Conservation (phyloP, 1,284 basidiomycete genomes). For the Trichosporon sp. region DNA sequence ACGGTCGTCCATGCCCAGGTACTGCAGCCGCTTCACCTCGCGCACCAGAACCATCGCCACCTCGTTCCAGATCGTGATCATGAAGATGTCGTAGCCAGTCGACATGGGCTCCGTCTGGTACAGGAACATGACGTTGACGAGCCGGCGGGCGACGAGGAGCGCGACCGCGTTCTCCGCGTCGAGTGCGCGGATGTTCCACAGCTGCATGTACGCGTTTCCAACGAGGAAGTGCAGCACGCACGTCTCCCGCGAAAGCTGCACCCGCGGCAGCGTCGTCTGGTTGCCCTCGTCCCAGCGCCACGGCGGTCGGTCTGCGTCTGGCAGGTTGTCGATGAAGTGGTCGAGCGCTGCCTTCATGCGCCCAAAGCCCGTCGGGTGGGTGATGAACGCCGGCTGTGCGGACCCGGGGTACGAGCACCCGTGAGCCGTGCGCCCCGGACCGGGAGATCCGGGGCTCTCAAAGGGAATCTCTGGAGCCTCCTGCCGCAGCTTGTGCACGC, state of each 20-base stretch:
- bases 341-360: conserved; percentile 18
- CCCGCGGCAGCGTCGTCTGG: conserved; percentile 13
- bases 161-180: conserved; percentile 25
- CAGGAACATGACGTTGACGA: conserved; percentile 29
- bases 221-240: conserved; percentile 26
- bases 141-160: conserved; percentile 28
- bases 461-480: conserved; percentile 16
- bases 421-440: conserved; percentile 2
- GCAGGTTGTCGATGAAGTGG: conserved; percentile 19
- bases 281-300: conserved; percentile 31
- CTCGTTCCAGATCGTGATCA: conserved; percentile 32
- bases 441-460: neutral
- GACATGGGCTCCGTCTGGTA: conserved; percentile 24
- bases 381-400: conserved; percentile 12
- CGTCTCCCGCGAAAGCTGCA: conserved; percentile 17
- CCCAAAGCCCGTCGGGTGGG: conserved; percentile 19
- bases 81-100: conserved; percentile 27
- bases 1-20: conserved; percentile 10
- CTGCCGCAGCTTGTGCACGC: conserved; percentile 22
- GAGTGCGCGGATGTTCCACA: conserved; percentile 29
- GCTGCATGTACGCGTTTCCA: conserved; percentile 28
- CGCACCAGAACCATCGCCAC: conserved; percentile 31
- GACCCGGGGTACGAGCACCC: conserved; percentile 20
- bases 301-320: conserved; percentile 31
- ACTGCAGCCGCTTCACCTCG: conserved; percentile 26